Evolutionary conservation across 306 rosid species (phyloP), one percentile per base, ranked within the genome.

Genomic region (Argentina anserina): DNA sequence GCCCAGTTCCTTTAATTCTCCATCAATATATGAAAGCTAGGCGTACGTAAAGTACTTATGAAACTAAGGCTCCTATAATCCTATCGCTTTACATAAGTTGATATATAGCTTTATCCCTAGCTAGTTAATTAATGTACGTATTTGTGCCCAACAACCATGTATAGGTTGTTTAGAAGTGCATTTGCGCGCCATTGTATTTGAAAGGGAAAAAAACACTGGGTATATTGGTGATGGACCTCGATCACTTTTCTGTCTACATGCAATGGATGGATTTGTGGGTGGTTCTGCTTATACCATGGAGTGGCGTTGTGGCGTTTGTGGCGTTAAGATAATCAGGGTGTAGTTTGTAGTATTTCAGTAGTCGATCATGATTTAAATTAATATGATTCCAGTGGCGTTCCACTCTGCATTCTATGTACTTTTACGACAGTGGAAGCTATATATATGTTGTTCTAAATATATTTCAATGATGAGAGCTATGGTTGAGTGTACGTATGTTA

Each of bases 1-100:
- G 50, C 75, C 0, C 61, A 7, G 58, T 86, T 80, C 53, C 78
- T 56, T 53, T 85, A 69, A 77, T 58, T 36, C 2, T 6, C 25
- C 28, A 21, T 17, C 13, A 15, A 18, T 17, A 60, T 31, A 14
- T 31, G 65, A 31, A 60, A 60, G 18, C 39, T 60, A 15, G 21
- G 15, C 7, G 65, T 40, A 23, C 40, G 29, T 60, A 0, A 15
- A 31, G 10, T 28, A 12, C 4, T 52, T 5, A 17, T n/a, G 13
- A 12, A 13, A 12, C 47, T 43, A 21, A 29, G 28, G 59, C 21
- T 52, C 59, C n/a, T 29, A 14, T 58, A 29, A 21, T 52, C 59
- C n/a, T 29, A 14, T 58, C 64, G 5, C 61, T 25, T 55, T 28
- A 12, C 20, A 28, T 29, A 58, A 12, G 36, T 58, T 25, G 20